Evolutionary conservation across 2,329 filamentous ascomycete genomes (phyloP), one percentile per base, ranked within the genome.

Genomic region (Myriosclerotinia curreyana): DNA sequence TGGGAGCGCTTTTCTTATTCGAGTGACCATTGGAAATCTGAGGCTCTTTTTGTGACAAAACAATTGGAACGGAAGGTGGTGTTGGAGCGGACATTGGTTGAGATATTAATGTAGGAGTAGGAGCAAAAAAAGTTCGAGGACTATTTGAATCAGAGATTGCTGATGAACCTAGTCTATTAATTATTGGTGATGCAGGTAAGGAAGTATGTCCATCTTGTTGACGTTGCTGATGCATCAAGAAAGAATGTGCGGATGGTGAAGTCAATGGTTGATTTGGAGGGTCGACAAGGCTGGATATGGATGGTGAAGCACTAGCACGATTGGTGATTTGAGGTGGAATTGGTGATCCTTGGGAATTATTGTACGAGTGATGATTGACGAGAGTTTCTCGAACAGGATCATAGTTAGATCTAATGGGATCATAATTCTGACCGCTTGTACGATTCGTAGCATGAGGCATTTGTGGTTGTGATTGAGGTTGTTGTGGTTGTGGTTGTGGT

Each of bases 221-320:
- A 9, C 69, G 49, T 51, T 71, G 67, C 42, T 66, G 73, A 60
- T 74, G 73, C 65, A 74, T 72, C 62, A 72, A 76, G 72, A 73
- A 71, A 69, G 73, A 70, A 75, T 73, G 62, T 58, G 71, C 49
- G 0, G 73, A 74, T 8, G 73, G 73, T 14, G 72, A 74, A 6
- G 70, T 70, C 42, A 71, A 64, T 4, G 70, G 53, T 44, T 75
- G 74, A 58, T 72, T 75, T 2, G 83, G 83, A 42, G 88, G 89
- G 70, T 96, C 92, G 59, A 97, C 91, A 64, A 97, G 83, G 76
- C 91, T 96, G 7, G 92, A 89, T 70, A 97, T 96, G 3, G 94
- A 94, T 1, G 94, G 93, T 5, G 94, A 97, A 48, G 90, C 90
- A 74, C 90, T 94, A n/a, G 91, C 89, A 62, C 89, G 86, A 76